Conservation (phyloP, 179 eudicot genomes). For the Pouteria campechiana region DNA sequence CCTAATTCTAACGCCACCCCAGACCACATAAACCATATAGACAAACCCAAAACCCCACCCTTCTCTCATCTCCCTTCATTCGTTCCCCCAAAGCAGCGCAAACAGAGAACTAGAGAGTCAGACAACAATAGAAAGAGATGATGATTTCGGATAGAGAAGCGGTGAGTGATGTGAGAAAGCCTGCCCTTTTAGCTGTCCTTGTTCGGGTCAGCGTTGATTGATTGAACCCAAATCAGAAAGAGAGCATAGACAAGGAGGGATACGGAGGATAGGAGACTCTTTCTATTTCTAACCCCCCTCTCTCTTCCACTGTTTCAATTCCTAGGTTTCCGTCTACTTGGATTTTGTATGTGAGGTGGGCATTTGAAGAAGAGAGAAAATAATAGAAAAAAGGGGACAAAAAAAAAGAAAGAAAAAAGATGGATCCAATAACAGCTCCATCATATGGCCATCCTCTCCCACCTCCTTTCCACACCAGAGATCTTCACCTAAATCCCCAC, state of each 20-base stretch:
- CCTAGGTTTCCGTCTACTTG: too few relatives aligned
- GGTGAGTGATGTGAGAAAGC: too few relatives aligned
- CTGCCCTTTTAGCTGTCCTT: too few relatives aligned
- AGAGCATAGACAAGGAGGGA: slow-evolving; percentile 7
- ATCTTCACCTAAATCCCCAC: slow-evolving; percentile 38
- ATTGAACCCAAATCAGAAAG: slow-evolving; percentile 3
- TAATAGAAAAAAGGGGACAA: not conserved
- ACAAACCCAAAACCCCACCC: not conserved
- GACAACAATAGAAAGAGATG: not conserved
- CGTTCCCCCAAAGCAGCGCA: slow-evolving; percentile 8
- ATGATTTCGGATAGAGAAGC: too few relatives aligned
- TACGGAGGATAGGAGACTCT: slow-evolving; percentile 4
- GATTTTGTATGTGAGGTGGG: too few relatives aligned
- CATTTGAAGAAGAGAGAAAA: not conserved
- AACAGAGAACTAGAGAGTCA: slow-evolving; percentile 2
- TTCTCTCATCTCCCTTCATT: slow-evolving; percentile 11
- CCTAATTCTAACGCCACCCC: slow-evolving; percentile 51
- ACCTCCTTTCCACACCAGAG: slow-evolving; percentile 36
- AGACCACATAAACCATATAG: slow-evolving; percentile 1
- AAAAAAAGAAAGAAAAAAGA: not conserved
- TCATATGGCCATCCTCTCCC: slow-evolving; percentile 37
- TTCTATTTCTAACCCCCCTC: not conserved
- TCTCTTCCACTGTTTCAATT: not conserved
- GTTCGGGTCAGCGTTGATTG: too few relatives aligned
- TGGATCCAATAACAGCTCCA: slow-evolving; percentile 8